Evolutionary conservation across 805 yeast genomes (phyloP).

Genomic region (Schwanniomyces yamadae): DNA sequence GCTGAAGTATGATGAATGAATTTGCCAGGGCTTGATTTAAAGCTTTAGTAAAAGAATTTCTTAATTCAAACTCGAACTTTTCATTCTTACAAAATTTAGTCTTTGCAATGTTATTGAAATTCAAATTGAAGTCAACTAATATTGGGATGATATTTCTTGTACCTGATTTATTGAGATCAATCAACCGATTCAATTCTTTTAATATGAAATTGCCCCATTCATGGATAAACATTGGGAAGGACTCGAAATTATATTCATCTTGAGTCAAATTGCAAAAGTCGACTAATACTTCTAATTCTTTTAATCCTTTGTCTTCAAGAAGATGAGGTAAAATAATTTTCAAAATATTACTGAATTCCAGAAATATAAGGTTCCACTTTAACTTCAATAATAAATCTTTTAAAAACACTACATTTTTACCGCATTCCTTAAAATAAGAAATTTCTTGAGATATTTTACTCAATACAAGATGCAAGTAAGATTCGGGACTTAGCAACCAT

Average conservation of each 20-base stretch:
- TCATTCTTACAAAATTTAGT: conserved; percentile 15
- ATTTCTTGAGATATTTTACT: conserved; percentile 16
- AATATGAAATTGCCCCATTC: conserved; percentile 24
- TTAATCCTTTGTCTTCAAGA: conserved; percentile 9
- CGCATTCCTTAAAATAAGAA: conserved; percentile 20
- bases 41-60: conserved; percentile 24
- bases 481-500: conserved; percentile 17
- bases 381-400: conserved; percentile 19
- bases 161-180: conserved; percentile 7
- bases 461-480: conserved; percentile 14
- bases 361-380: conserved; percentile 31
- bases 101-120: conserved; percentile 10
- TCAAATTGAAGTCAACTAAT: conserved; percentile 15
- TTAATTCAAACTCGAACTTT: conserved; percentile 29
- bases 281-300: conserved; percentile 16
- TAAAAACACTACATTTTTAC: conserved; percentile 15
- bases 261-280: conserved; percentile 18
- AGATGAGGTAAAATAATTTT: conserved; percentile 19
- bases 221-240: conserved; percentile 18
- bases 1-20: conserved; percentile 15
- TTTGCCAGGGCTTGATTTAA: conserved; percentile 18
- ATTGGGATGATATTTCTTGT: conserved; percentile 7
- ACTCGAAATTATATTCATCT: conserved; percentile 19
- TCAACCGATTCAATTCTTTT: conserved; percentile 6
- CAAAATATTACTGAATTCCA: conserved; percentile 21